Evolutionary conservation across 2,329 filamentous ascomycete genomes (phyloP), one percentile per base, ranked within the genome.

Genomic region (Mollisiaceae sp.): DNA sequence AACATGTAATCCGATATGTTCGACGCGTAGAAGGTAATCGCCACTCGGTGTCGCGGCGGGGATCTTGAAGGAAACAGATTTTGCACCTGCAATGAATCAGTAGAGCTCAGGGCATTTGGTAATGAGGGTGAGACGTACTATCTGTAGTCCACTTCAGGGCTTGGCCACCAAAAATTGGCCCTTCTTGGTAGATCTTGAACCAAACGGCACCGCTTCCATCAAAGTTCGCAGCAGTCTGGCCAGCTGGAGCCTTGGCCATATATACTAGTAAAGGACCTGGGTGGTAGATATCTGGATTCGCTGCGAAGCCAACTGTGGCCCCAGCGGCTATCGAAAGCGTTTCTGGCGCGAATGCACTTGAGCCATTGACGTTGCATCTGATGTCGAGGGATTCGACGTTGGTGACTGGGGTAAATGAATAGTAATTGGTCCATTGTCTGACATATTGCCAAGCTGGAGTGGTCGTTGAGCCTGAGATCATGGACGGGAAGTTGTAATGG

Each of bases 281-380:
- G 52, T 75, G 72, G 36, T 73, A 74, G 65, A 75, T 74, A 54
- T 70, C 65, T 20, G 73, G 69, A 38, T 65, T 64, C n/a, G 62
- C 71, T 11, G 65, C 67, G 24, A 72, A 74, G 4, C 69, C 69
- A 18, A 73, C 38, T 8, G 64, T 69, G 2, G 61, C 60, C 0
- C 73, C 73, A n/a, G 73, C 71, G n/a, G 73, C 65, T 24, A 75
- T 71, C 6, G 69, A 65, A 18, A 69, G 57, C 15, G 65, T 75
- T 8, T 59, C 27, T 5, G 68, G 22, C 2, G 69, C 71, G 20
- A 69, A 71, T 3, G 61, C 75, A 5, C 66, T 65, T 12, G 68
- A 73, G 27, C 75, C 78, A 57, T 78, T 72, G 50, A 77, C 76
- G 63, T 76, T 74, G 54, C 79, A 80, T 65, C 79, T 78, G 67